Evolutionary conservation across 2,329 filamentous ascomycete species (phyloP).

Genomic region (Cryphonectria carpinicola): DNA sequence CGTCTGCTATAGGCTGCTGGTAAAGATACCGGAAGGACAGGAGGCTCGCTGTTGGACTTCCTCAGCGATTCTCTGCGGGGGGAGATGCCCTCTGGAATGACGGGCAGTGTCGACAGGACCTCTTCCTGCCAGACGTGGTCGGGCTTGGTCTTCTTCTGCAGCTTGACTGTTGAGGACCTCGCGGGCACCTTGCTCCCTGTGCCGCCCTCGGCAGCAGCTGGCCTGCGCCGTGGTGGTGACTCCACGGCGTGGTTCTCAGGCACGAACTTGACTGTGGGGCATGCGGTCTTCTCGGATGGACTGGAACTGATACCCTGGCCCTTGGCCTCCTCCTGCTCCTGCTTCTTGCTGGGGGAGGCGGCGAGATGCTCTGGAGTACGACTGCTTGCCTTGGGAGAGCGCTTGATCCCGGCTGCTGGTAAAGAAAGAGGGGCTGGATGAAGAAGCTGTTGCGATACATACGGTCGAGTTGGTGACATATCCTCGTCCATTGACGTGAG

Average conservation of each 20-base stretch:
- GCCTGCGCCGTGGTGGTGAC: constrained; percentile 19
- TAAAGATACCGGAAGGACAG: constrained; percentile 8
- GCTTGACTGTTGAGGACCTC: constrained; percentile 51
- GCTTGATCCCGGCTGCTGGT: constrained; percentile 32
- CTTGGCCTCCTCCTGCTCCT: constrained; percentile 39
- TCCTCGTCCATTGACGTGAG: constrained; percentile 66
- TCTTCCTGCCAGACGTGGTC: constrained; percentile 38
- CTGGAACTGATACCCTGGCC: not conserved
- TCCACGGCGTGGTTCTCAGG: constrained; percentile 22
- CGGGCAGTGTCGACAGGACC: constrained; percentile 48
- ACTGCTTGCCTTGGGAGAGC: constrained; percentile 33
- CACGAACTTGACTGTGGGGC: constrained; percentile 25
- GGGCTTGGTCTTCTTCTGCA: constrained; percentile 50
- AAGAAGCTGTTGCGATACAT: constrained; percentile 49
- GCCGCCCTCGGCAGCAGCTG: constrained; percentile 26
- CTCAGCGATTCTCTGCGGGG: constrained; percentile 46
- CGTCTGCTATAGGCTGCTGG: constrained; percentile 35
- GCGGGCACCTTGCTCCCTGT: constrained; percentile 11
- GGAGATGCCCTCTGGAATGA: constrained; percentile 56
- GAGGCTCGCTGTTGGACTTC: constrained; percentile 37
- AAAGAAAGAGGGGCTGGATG: constrained; percentile 34
- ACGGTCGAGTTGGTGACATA: constrained; percentile 52
- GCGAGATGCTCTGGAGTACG: constrained; percentile 43
- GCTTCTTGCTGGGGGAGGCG: constrained; percentile 41
- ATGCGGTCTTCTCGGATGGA: constrained; percentile 33